These are phyloP conservation scores for Dothistroma pini DNA, from an alignment of 2,329 filamentous ascomycete genomes.

Conservation along the genomic window DNA sequence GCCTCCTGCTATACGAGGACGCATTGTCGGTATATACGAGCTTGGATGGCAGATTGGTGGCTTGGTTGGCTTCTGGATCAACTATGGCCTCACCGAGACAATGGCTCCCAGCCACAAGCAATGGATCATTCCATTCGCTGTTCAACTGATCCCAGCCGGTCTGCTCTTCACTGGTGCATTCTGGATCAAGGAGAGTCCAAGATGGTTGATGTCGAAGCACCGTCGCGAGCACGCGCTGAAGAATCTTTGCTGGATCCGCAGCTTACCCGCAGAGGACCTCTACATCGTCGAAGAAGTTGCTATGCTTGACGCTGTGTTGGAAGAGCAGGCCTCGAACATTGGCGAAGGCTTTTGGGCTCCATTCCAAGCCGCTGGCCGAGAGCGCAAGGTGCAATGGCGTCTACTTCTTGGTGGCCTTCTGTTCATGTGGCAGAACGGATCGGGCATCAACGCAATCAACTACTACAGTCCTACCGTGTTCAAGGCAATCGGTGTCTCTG, in stretches of 20 bases:
- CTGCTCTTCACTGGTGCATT: conserved; percentile 48
- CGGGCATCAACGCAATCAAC: conserved; percentile 69
- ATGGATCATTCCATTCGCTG: conserved; percentile 53
- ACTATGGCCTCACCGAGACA: conserved; percentile 43
- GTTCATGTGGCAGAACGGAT: conserved; percentile 76
- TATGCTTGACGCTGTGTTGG: conserved; percentile 66
- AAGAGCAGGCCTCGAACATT: conserved; percentile 59
- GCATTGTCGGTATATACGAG: conserved; percentile 57
- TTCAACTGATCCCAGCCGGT: conserved; percentile 65
- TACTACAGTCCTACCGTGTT: conserved; percentile 70
- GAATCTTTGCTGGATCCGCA: conserved; percentile 60
- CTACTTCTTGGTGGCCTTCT: conserved; percentile 70
- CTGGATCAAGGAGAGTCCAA: conserved; percentile 44
- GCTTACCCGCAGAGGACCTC: conserved; percentile 53
- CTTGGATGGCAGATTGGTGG: conserved; percentile 54
- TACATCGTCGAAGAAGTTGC: conserved; percentile 72
- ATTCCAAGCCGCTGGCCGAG: conserved; percentile 54
- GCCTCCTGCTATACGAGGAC: conserved; percentile 56
- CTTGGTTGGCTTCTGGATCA: conserved; percentile 50
- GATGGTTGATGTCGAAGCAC: conserved; percentile 44
- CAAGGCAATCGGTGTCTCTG: conserved; percentile 59
- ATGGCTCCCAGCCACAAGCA: conserved; percentile 43
- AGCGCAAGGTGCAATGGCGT: conserved; percentile 61
- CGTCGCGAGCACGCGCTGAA: conserved; percentile 40
- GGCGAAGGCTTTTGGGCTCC: conserved; percentile 73